phyloP scores from a whole-genome alignment of 352 stramenopile genomes.

The Globisporangium nodosum region DNA sequence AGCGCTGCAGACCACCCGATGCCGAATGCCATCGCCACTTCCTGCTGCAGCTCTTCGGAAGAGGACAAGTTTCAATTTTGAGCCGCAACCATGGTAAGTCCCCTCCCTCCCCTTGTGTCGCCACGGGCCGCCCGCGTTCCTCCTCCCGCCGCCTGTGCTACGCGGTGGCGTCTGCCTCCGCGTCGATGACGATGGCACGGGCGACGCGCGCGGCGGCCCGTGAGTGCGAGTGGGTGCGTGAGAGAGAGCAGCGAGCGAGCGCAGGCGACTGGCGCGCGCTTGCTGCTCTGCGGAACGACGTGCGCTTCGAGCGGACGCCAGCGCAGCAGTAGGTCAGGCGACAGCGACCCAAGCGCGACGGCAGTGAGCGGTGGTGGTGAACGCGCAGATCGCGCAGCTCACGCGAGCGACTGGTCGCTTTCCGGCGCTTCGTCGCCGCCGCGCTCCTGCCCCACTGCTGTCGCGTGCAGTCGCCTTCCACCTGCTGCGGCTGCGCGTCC shows the following conservation, averaged over 20 bases:
- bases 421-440: not conserved
- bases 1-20: conserved; percentile 40
- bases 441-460: not conserved
- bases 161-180: not conserved
- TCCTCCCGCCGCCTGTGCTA: conserved; percentile 2
- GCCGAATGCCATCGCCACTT: conserved; percentile 26
- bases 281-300: conserved; percentile 2
- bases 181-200: not conserved
- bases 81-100: conserved; percentile 84
- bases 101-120: conserved; percentile 8
- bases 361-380: not conserved
- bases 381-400: not conserved
- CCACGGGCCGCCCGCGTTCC: not conserved
- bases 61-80: conserved; percentile 82
- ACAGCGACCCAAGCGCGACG: not conserved
- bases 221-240: conserved; percentile 2
- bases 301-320: conserved; percentile 3
- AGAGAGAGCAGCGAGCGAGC: conserved; percentile 6
- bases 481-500: not conserved
- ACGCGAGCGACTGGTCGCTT: not conserved
- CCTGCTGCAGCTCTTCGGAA: conserved; percentile 66
- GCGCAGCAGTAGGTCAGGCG: not conserved
- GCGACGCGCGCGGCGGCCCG: not conserved
- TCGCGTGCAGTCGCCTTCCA: not conserved
- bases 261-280: not conserved